These are phyloP conservation scores for Penicillium sp. DNA, from an alignment of 2,329 filamentous ascomycete genomes.

Conservation along the genomic window DNA sequence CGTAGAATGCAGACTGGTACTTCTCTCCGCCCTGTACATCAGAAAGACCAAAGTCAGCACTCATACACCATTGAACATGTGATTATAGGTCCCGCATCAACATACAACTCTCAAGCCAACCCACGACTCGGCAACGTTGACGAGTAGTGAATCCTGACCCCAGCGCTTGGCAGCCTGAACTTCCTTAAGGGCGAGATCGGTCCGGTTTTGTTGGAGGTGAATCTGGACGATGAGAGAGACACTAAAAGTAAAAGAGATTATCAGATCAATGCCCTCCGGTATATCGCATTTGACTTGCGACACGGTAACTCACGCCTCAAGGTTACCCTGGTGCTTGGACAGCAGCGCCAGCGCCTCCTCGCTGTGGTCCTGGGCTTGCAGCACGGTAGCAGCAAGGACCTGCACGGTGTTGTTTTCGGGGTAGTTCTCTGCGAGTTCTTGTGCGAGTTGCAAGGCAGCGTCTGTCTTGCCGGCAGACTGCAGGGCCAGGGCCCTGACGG, in stretches of 20 bases:
- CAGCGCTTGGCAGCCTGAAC: conserved; percentile 77
- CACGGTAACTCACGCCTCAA: conserved; percentile 56
- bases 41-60: neutral
- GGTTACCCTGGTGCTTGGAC: conserved; percentile 71
- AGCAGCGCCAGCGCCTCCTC: conserved; percentile 76
- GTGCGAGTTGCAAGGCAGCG: conserved; percentile 54
- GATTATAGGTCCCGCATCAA: conserved; percentile 7
- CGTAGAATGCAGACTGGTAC: conserved; percentile 95
- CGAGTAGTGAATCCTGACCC: conserved; percentile 87
- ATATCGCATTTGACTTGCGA: neutral
- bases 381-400: conserved; percentile 68
- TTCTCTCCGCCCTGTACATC: conserved; percentile 85
- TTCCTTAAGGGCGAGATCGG: conserved; percentile 83
- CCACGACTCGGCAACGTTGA: conserved; percentile 94
- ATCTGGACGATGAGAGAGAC: conserved; percentile 87
- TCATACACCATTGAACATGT: neutral
- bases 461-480: conserved; percentile 53
- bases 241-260: conserved; percentile 29
- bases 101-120: conserved; percentile 75
- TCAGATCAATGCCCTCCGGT: conserved; percentile 4
- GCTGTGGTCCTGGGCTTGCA: conserved; percentile 70
- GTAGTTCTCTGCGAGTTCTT: conserved; percentile 59
- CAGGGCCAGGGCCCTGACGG: conserved; percentile 67
- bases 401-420: conserved; percentile 73
- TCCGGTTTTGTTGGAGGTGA: conserved; percentile 80